phyloP scores from a whole-genome alignment of 1,284 basidiomycete species.

The Agaricales sp. region DNA sequence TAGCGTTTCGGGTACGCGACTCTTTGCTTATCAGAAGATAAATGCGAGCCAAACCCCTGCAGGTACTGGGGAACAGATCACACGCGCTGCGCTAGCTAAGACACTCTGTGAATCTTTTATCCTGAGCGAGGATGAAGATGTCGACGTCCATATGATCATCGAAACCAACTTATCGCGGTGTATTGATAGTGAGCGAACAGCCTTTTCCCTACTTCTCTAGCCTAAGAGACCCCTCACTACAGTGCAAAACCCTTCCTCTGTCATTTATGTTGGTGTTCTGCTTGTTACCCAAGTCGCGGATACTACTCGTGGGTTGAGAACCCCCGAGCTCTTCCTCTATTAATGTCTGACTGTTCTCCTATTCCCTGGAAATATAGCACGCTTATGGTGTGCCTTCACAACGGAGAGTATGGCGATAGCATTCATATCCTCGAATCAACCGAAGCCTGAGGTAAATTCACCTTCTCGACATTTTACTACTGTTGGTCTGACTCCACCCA shows the following conservation, averaged over 20 bases:
- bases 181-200: too few relatives aligned
- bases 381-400: slow-evolving; percentile 74
- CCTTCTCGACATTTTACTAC: too few relatives aligned
- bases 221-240: too few relatives aligned
- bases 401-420: slow-evolving; percentile 73
- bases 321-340: too few relatives aligned
- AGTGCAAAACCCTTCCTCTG: too few relatives aligned
- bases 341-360: too few relatives aligned
- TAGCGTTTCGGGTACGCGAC: slow-evolving; percentile 29
- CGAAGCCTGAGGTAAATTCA: slow-evolving; percentile 43
- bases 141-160: slow-evolving; percentile 21
- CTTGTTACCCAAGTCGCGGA: too few relatives aligned
- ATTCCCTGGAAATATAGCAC: too few relatives aligned
- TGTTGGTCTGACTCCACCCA: too few relatives aligned
- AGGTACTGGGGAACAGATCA: slow-evolving; percentile 34
- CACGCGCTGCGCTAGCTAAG: slow-evolving; percentile 24
- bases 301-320: too few relatives aligned
- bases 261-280: too few relatives aligned
- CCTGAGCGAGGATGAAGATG: slow-evolving; percentile 10
- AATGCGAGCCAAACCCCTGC: neutral
- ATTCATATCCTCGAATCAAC: slow-evolving; percentile 41
- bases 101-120: slow-evolving; percentile 21
- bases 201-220: too few relatives aligned
- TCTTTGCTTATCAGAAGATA: neutral
- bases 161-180: neutral